Conservation (phyloP, 192 early-diverging fungal genomes). For the Coemansia sp. region DNA sequence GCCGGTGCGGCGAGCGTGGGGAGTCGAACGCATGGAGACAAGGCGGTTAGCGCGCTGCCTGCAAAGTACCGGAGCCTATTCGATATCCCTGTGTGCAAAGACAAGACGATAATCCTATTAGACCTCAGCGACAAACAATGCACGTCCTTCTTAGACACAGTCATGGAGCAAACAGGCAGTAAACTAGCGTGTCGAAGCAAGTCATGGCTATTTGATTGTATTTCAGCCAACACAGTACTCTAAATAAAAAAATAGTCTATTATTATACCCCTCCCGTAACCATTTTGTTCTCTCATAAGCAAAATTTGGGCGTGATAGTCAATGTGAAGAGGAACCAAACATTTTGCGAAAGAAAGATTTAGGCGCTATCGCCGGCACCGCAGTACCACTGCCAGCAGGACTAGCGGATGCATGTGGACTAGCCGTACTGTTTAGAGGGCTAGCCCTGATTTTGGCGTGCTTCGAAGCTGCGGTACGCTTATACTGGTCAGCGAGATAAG, state of each 20-base stretch:
- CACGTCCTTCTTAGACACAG: conserved; percentile 11
- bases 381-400: conserved; percentile 15
- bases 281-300: not conserved
- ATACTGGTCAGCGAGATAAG: conserved; percentile 59
- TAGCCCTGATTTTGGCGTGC: conserved; percentile 34
- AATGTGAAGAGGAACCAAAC: conserved; percentile 51
- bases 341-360: conserved; percentile 55
- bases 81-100: conserved; percentile 13
- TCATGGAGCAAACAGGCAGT: conserved; percentile 12
- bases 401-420: conserved; percentile 13
- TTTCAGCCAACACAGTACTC: conserved; percentile 31
- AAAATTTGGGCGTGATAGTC: conserved; percentile 14
- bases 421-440: conserved; percentile 17
- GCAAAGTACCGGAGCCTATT: conserved; percentile 29
- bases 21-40: not conserved
- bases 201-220: conserved; percentile 53
- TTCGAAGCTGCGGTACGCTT: conserved; percentile 49
- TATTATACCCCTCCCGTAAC: not conserved
- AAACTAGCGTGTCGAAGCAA: conserved; percentile 33
- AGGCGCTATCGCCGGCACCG: conserved; percentile 5
- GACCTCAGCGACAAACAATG: conserved; percentile 11
- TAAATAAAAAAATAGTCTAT: not conserved
- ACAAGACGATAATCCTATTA: conserved; percentile 19
- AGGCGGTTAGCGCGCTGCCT: conserved; percentile 17
- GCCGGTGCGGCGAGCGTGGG: not conserved